Evolutionary conservation across 805 yeast species (phyloP).

Genomic region (Ogataea parapolymorpha): DNA sequence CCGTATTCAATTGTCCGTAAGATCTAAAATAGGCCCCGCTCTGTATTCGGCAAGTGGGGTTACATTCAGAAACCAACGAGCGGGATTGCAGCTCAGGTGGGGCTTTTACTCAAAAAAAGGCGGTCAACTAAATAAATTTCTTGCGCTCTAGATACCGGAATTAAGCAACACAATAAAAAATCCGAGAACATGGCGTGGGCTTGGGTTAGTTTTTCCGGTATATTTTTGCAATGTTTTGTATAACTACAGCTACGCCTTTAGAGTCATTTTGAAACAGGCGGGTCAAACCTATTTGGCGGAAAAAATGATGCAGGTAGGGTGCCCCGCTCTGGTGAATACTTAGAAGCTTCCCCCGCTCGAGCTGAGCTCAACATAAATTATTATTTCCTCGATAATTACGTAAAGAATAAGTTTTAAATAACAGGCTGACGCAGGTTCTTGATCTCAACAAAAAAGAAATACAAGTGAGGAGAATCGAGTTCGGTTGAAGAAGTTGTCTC

Average conservation of each 20-base stretch:
- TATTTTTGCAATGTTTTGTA: not conserved
- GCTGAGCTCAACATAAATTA: not conserved
- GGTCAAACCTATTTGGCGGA: too few species aligned
- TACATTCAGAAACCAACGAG: too few species aligned
- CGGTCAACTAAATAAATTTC: too few species aligned
- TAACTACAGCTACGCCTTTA: not conserved
- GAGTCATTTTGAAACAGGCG: too few species aligned
- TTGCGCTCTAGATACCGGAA: not conserved
- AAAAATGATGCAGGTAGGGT: too few species aligned
- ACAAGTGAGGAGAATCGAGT: slow-evolving; percentile 3
- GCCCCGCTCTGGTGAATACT: too few species aligned
- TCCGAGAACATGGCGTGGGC: not conserved
- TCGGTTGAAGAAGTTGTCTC: not conserved
- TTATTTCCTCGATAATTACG: not conserved
- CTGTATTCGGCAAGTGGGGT: too few species aligned
- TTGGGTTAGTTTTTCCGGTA: slow-evolving; percentile 6
- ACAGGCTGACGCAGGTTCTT: slow-evolving; percentile 5
- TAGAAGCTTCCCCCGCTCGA: too few species aligned
- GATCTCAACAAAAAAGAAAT: slow-evolving; percentile 8
- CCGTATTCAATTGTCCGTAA: too few species aligned
- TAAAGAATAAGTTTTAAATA: not conserved
- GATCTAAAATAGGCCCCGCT: too few species aligned
- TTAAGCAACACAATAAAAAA: not conserved
- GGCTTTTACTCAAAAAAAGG: too few species aligned
- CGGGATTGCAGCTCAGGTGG: too few species aligned